A percentile compares a stretch with the other conserved stretches of the same genome.
These are phyloP conservation scores for Adansonia gregorii DNA, from an alignment of 441 rosid genomes.

Conservation along the genomic window DNA sequence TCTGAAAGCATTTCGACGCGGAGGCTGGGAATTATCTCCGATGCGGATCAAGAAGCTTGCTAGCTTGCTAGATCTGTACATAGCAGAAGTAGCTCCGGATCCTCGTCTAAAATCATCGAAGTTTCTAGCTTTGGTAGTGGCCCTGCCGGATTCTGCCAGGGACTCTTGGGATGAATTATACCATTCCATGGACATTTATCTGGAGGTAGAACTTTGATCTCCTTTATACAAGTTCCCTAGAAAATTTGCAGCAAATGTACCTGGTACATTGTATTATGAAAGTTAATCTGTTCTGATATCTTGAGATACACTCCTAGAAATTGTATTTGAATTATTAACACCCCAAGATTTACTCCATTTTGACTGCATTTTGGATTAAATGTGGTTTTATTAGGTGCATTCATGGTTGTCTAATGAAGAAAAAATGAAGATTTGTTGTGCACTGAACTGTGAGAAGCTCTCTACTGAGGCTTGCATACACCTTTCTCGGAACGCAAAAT, in stretches of 20 bases:
- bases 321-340: background rate
- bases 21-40: slow-evolving; percentile 34
- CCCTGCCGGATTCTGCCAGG: slow-evolving; percentile 68
- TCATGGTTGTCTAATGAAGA: slow-evolving; percentile 62
- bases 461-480: slow-evolving; percentile 57
- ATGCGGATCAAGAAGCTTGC: slow-evolving; percentile 54
- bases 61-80: slow-evolving; percentile 66
- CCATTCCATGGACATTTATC: slow-evolving; percentile 69
- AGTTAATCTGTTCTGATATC: slow-evolving; percentile 8
- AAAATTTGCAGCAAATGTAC: background rate
- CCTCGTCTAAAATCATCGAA: slow-evolving; percentile 67
- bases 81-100: slow-evolving; percentile 89
- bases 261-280: background rate
- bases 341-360: background rate
- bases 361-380: slow-evolving; percentile 3
- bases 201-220: slow-evolving; percentile 56
- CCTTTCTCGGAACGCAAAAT: slow-evolving; percentile 56
- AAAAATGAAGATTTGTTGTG: slow-evolving; percentile 54
- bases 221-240: background rate
- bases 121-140: slow-evolving; percentile 56
- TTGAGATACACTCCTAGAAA: background rate
- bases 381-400: slow-evolving; percentile 54
- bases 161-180: slow-evolving; percentile 62
- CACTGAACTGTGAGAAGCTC: slow-evolving; percentile 67
- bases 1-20: slow-evolving; percentile 53